phyloP scores from a whole-genome alignment of 306 rosid genomes.

The Prunus mira region DNA sequence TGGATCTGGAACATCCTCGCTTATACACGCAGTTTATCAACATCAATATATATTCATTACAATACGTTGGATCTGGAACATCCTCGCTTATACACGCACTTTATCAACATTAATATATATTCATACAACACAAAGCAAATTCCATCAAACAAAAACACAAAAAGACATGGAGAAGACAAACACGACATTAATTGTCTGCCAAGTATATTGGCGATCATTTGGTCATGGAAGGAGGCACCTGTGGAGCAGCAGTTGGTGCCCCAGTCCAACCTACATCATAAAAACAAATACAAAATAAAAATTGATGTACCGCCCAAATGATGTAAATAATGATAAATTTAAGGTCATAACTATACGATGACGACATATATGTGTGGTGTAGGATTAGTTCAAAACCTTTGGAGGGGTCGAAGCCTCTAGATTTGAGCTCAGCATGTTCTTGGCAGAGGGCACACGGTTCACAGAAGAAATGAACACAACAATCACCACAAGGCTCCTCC shows the following conservation, averaged over 20 bases:
- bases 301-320: neutral
- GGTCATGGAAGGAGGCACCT: slow-evolving; percentile 12
- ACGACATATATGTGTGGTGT: neutral
- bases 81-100: too few relatives aligned
- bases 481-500: slow-evolving; percentile 13
- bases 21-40: too few relatives aligned
- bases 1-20: too few relatives aligned
- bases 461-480: neutral
- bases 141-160: neutral
- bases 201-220: slow-evolving; percentile 9
- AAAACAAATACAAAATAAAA: neutral
- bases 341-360: neutral
- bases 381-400: neutral
- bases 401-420: slow-evolving; percentile 13
- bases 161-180: neutral
- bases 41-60: too few relatives aligned
- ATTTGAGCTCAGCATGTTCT: slow-evolving; percentile 16
- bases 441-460: slow-evolving; percentile 13
- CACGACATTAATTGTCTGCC: neutral
- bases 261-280: slow-evolving; percentile 12
- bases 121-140: too few relatives aligned
- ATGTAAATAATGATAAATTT: neutral
- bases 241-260: slow-evolving; percentile 8
- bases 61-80: too few relatives aligned
- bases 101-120: too few relatives aligned